phyloP scores from a whole-genome alignment of 2,329 filamentous ascomycete genomes.

The Phialemoniopsis sp. region DNA sequence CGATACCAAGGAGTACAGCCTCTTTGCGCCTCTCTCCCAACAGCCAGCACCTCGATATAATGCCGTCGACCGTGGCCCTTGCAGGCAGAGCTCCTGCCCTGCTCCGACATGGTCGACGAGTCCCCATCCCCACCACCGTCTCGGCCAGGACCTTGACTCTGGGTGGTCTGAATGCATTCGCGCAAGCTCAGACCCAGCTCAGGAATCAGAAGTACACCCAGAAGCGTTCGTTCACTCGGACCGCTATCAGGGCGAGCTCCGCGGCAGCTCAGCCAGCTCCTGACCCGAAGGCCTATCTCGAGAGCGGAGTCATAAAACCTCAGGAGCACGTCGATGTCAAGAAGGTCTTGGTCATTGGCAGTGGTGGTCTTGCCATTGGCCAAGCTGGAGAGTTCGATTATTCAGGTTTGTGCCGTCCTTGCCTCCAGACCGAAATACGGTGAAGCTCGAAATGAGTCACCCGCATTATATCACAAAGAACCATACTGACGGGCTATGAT shows the following conservation, averaged over 20 bases:
- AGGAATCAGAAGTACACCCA: slow-evolving; percentile 24
- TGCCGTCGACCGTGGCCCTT: slow-evolving; percentile 31
- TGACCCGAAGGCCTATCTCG: slow-evolving; percentile 80
- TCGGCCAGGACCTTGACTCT: slow-evolving; percentile 35
- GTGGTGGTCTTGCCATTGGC: slow-evolving; percentile 91
- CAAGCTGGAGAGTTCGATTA: slow-evolving; percentile 99
- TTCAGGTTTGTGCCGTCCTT: slow-evolving; percentile 64
- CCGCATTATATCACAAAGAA: slow-evolving; percentile 3
- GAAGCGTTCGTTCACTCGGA: slow-evolving; percentile 45
- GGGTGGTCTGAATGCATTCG: slow-evolving; percentile 20
- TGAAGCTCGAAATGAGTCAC: slow-evolving; percentile 6
- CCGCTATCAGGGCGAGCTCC: slow-evolving; percentile 35
- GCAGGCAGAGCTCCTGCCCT: slow-evolving; percentile 55
- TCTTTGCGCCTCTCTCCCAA: slow-evolving; percentile 3
- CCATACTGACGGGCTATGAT: slow-evolving; percentile 8
- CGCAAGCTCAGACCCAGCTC: slow-evolving; percentile 26
- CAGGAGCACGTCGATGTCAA: slow-evolving; percentile 82
- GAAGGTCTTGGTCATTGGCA: slow-evolving; percentile 95
- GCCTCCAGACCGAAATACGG: slow-evolving; percentile 4
- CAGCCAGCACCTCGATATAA: slow-evolving; percentile 8
- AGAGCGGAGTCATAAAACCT: slow-evolving; percentile 81
- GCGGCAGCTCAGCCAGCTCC: slow-evolving; percentile 63
- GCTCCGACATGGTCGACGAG: slow-evolving; percentile 49
- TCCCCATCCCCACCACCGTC: slow-evolving; percentile 40
- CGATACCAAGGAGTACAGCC: neutral